A percentile compares a stretch with the other conserved stretches of the same genome.
Evolutionary conservation across 805 yeast genomes (phyloP).

Genomic region (Pichia pseudocactophila): DNA sequence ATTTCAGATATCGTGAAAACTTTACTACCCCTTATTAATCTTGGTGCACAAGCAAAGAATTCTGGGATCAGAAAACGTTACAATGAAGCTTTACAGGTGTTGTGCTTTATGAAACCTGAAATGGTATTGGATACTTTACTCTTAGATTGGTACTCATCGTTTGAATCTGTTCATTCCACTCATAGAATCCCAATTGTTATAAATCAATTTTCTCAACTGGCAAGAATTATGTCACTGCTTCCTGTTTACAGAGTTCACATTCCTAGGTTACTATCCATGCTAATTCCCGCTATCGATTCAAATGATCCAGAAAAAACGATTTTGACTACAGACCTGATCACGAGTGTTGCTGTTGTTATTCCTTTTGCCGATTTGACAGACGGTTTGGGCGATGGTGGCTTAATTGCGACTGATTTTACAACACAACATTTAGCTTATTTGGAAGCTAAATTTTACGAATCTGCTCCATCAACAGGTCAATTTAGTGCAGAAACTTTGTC

Average conservation of each 20-base stretch:
- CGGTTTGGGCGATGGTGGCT: conserved; percentile 32
- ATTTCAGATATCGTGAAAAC: conserved; percentile 24
- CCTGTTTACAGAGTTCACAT: conserved; percentile 70
- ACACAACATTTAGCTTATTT: conserved; percentile 53
- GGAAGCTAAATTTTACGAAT: conserved; percentile 32
- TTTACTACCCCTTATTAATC: conserved; percentile 45
- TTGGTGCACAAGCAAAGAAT: conserved; percentile 76
- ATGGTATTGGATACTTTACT: conserved; percentile 44
- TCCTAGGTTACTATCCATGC: conserved; percentile 59
- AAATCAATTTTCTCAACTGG: conserved; percentile 52
- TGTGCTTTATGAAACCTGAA: conserved; percentile 55
- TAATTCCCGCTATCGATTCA: conserved; percentile 77
- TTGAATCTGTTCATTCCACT: conserved; percentile 57
- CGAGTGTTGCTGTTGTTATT: conserved; percentile 58
- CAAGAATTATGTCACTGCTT: conserved; percentile 55
- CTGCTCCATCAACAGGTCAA: conserved; percentile 20
- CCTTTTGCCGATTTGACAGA: conserved; percentile 58
- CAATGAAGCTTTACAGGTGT: conserved; percentile 47
- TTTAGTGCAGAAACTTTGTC: conserved; percentile 17
- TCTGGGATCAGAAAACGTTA: conserved; percentile 46
- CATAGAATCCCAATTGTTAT: conserved; percentile 74
- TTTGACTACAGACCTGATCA: conserved; percentile 58
- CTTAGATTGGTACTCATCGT: conserved; percentile 69
- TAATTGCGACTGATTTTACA: conserved; percentile 46
- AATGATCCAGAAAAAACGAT: conserved; percentile 74